These are phyloP conservation scores for Penicillium brasilianum DNA, from an alignment of 2,329 filamentous ascomycete genomes.

Conservation along the genomic window DNA sequence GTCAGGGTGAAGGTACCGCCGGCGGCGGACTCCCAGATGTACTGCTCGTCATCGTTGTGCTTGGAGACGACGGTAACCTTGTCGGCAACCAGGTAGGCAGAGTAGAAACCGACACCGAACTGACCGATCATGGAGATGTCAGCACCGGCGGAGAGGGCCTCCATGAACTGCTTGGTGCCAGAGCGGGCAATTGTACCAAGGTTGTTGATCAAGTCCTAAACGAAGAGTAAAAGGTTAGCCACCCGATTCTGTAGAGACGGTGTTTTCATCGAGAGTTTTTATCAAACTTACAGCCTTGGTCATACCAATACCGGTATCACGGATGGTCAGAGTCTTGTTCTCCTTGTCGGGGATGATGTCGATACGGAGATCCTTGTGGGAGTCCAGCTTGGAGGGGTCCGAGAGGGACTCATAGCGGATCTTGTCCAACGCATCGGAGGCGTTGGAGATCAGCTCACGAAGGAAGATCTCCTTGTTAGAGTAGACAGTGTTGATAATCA, in stretches of 20 bases:
- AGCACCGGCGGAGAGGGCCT: constrained; percentile 95
- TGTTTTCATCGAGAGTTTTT: neutral
- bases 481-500: constrained; percentile 99
- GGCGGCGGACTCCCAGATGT: constrained; percentile 97
- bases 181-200: constrained; percentile 98
- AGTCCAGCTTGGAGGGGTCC: constrained; percentile 95
- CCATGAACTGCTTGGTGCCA: constrained; percentile 99
- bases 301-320: constrained; percentile 99
- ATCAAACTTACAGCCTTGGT: constrained; percentile 89
- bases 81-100: constrained; percentile 98
- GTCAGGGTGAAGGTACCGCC: constrained; percentile 96
- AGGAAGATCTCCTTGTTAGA: constrained; percentile 99
- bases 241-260: neutral
- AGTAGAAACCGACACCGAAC: constrained; percentile 99
- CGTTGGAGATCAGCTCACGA: constrained; percentile 97
- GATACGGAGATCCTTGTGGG: constrained; percentile 96
- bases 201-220: constrained; percentile 97
- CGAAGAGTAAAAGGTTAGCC: constrained; percentile 13
- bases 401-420: constrained; percentile 98
- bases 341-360: constrained; percentile 99
- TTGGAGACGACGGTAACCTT: constrained; percentile 94
- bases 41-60: constrained; percentile 99
- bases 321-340: constrained; percentile 96
- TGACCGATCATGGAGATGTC: constrained; percentile 99
- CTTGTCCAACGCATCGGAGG: constrained; percentile 99